These are phyloP conservation scores for Fragaria iinumae DNA, from an alignment of 306 rosid species.

Conservation along the genomic window DNA sequence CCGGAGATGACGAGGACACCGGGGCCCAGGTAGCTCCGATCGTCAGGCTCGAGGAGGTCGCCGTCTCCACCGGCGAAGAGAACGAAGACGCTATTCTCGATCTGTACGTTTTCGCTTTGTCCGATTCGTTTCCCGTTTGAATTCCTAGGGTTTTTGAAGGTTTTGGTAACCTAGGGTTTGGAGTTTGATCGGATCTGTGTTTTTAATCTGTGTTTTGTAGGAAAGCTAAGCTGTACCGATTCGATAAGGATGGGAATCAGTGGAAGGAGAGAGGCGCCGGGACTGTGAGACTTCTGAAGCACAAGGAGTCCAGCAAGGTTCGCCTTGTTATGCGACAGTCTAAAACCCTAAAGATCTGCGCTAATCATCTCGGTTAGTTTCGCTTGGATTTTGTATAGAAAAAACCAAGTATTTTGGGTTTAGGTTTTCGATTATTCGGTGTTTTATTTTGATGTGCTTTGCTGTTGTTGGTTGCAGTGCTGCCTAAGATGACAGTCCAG, in stretches of 20 bases:
- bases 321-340: conserved; percentile 91
- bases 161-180: conserved; percentile 10
- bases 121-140: not conserved
- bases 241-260: conserved; percentile 80
- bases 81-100: conserved; percentile 72
- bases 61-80: conserved; percentile 80
- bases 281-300: conserved; percentile 72
- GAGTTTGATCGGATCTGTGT: not conserved
- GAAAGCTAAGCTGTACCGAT: conserved; percentile 89
- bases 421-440: not conserved
- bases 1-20: conserved; percentile 92
- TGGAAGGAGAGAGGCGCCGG: conserved; percentile 97
- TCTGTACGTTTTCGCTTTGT: conserved; percentile 41
- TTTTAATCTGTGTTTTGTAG: conserved; percentile 30
- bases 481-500: conserved; percentile 70
- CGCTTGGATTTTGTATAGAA: not conserved
- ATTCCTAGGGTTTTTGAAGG: conserved; percentile 9
- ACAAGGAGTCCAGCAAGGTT: conserved; percentile 60
- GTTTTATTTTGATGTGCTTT: not conserved
- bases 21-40: conserved; percentile 97
- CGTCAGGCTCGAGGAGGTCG: conserved; percentile 77
- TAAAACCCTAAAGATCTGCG: conserved; percentile 88
- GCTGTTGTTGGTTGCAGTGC: conserved; percentile 39
- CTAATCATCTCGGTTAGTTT: conserved; percentile 74
- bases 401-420: not conserved